Conservation (phyloP, 164 flowering plant genomes). For the Sextonia rubra region DNA sequence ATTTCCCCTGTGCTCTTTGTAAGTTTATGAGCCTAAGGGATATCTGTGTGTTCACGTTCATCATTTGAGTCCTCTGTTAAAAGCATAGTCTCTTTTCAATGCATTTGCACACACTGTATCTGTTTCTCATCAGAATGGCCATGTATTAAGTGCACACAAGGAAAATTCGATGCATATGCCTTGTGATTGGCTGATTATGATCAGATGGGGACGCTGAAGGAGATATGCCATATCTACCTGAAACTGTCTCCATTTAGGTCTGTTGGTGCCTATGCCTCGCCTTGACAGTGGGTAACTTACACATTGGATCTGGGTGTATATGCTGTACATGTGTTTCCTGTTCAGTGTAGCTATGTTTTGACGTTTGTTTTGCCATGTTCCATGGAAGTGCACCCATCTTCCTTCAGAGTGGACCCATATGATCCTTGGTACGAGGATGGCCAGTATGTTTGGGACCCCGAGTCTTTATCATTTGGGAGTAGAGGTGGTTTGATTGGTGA, state of each 20-base stretch:
- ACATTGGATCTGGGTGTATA: too few relatives aligned
- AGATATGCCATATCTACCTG: background rate
- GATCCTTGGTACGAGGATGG: too few relatives aligned
- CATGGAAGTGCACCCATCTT: background rate
- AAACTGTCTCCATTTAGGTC: too few relatives aligned
- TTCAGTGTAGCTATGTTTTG: background rate
- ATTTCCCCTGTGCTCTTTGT: background rate
- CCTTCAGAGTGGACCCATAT: too few relatives aligned
- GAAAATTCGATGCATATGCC: background rate
- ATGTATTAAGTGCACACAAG: background rate
- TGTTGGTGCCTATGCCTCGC: background rate
- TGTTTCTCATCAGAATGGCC: too few relatives aligned
- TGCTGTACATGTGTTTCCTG: background rate
- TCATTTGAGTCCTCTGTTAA: background rate
- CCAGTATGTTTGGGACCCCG: too few relatives aligned
- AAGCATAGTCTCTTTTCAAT: too few relatives aligned
- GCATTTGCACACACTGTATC: too few relatives aligned
- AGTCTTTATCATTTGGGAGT: too few relatives aligned
- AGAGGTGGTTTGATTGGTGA: too few relatives aligned
- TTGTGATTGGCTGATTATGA: background rate
- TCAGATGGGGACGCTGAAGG: background rate
- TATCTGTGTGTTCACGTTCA: background rate
- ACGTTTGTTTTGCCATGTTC: background rate
- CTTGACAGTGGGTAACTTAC: too few relatives aligned
- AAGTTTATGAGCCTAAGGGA: background rate